These are phyloP conservation scores for Dacryopinax spathularia DNA, from an alignment of 768 basidiomycete species.

Conservation along the genomic window DNA sequence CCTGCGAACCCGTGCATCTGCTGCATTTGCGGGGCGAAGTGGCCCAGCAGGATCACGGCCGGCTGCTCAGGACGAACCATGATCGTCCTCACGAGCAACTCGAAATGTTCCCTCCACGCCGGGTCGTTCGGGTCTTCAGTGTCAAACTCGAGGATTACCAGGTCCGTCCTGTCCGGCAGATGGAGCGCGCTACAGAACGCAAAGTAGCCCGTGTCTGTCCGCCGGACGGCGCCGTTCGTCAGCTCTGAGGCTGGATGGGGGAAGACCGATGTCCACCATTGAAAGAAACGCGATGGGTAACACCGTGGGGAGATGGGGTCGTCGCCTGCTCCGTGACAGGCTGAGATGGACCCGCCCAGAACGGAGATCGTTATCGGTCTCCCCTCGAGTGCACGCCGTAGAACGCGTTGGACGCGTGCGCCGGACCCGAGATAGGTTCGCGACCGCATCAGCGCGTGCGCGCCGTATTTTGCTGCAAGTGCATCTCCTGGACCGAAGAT, in stretches of 20 bases:
- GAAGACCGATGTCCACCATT: slow-evolving; percentile 97
- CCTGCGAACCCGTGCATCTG: slow-evolving; percentile 69
- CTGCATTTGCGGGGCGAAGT: slow-evolving; percentile 81
- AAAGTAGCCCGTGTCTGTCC: slow-evolving; percentile 87
- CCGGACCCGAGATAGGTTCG: slow-evolving; percentile 68
- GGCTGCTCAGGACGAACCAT: slow-evolving; percentile 82
- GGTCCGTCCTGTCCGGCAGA: slow-evolving; percentile 82
- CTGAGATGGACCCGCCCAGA: slow-evolving; percentile 86
- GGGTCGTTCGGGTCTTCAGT: slow-evolving; percentile 67
- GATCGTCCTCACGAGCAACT: slow-evolving; percentile 81
- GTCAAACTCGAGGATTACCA: slow-evolving; percentile 92
- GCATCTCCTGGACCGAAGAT: slow-evolving; percentile 69
- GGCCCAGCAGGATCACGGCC: slow-evolving; percentile 86
- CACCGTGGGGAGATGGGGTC: slow-evolving; percentile 71
- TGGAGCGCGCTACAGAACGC: slow-evolving; percentile 88
- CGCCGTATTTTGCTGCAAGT: slow-evolving; percentile 65
- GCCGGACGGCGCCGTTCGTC: slow-evolving; percentile 90
- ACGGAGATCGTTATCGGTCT: slow-evolving; percentile 81
- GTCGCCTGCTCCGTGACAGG: slow-evolving; percentile 87
- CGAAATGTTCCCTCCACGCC: slow-evolving; percentile 68
- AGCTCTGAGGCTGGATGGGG: slow-evolving; percentile 95
- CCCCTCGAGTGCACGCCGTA: slow-evolving; percentile 71
- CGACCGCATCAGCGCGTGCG: slow-evolving; percentile 55
- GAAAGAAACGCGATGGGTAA: slow-evolving; percentile 90
- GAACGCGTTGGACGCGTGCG: slow-evolving; percentile 62